Base-by-base conservation (phyloP, 2,329 filamentous ascomycete species). In the Triangularia verruculosa region DNA sequence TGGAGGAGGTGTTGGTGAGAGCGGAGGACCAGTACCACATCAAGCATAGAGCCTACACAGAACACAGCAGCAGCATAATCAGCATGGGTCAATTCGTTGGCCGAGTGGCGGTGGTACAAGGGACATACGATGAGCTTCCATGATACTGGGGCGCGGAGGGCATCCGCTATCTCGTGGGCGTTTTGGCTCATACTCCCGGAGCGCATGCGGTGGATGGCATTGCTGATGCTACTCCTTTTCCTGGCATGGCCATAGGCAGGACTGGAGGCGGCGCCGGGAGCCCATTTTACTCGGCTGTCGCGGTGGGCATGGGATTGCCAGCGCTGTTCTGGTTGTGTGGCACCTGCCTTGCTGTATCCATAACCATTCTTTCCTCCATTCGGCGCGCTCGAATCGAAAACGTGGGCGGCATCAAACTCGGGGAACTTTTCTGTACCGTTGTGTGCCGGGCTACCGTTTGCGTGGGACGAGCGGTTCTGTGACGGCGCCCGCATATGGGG, bases 1-100 rank as follows among this genome's bases (percentile, higher is more conserved):
- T 99, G 59, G 95, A 97, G 24, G 95, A 98, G 1, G 95, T 97
- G 75, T 98, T 99, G 66, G 95, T 97, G 70, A 98, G 81, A 67
- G 96, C 95, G 52, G 94, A 98, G 24, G 93, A 96, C 75, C 91
- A 85, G 80, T 98, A 99, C 95, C 95, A 98, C 73, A 94, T 79
- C 63, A 93, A 79, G 78, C 94, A 98, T 57, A 97, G 87, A 58
- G 85, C 78, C 94, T 97, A 77, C 70, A 70, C 65, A 39, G 61
- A 60, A 54, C 9, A 15, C 30, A 39, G 60, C 69, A 73, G 71
- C 76, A 17, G 20, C 39, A 47, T 47, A n/a, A 72, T 70, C 60
- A 70, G 65, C 39, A 63, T 57, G 17, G 20, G 8, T 11, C 13
- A 22, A 17, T 52, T 11, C 53, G 15, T 24, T 30, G 20, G 34